These are phyloP conservation scores for Phialophora macrospora DNA, from an alignment of 2,329 filamentous ascomycete species.

Conservation along the genomic window DNA sequence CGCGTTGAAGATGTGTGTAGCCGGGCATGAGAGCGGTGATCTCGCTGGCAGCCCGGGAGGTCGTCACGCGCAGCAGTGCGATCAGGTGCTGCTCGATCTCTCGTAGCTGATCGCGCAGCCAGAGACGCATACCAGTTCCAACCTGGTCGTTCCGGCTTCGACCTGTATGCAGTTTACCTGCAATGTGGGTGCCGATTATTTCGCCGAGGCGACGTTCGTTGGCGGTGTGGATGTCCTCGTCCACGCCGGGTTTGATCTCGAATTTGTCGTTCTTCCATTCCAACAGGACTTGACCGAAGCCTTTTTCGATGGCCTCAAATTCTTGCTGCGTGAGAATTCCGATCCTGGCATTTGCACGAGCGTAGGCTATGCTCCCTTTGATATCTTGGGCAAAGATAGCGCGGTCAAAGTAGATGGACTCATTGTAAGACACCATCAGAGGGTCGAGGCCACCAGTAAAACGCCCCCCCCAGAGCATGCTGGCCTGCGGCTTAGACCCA, in stretches of 20 bases:
- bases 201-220: conserved; percentile 77
- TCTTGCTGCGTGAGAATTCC: conserved; percentile 75
- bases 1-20: conserved; percentile 85
- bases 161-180: conserved; percentile 86
- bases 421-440: conserved; percentile 85
- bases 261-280: conserved; percentile 17
- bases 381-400: conserved; percentile 81
- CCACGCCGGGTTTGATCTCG: conserved; percentile 13
- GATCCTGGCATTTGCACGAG: conserved; percentile 75
- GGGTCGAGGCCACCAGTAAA: conserved; percentile 75
- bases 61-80: conserved; percentile 71
- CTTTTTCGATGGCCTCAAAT: conserved; percentile 74
- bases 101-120: conserved; percentile 76
- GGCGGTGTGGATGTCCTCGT: conserved; percentile 64
- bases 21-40: conserved; percentile 82
- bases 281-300: conserved; percentile 55
- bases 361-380: conserved; percentile 78
- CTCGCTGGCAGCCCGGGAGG: conserved; percentile 72
- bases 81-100: conserved; percentile 71
- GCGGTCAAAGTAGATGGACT: conserved; percentile 75
- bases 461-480: conserved; percentile 42
- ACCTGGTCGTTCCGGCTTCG: conserved; percentile 90
- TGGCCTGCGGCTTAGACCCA: conserved; percentile 27
- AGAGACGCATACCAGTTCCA: conserved; percentile 87
- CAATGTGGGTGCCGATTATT: conserved; percentile 79